Evolutionary conservation across 2,329 filamentous ascomycete genomes (phyloP), one percentile per base, ranked within the genome.

Genomic region (Epichloe typhina): DNA sequence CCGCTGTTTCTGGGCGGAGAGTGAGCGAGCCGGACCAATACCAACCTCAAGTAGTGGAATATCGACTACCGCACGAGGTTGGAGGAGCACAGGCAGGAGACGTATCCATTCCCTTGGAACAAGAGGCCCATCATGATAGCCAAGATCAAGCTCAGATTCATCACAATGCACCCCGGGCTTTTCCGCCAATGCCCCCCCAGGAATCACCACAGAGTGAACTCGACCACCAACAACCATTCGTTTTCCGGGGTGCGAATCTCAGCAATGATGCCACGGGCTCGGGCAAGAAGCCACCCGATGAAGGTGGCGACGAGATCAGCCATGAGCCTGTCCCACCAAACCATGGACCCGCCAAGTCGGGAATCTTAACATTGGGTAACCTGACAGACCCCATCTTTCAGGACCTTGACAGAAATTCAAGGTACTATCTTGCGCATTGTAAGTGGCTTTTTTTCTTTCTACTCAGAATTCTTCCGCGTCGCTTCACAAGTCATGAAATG

Each of bases 311-410:
- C 41, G 13, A 41, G 6, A n/a, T 23, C 46, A 46, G 40, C 45
- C 17, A 19, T 39, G 23, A 36, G 21, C 33, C 26, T 31, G 40
- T 23, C 21, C 17, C 46, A 11, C 39, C 33, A 35, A 8, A 43
- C 19, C 21, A 46, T 5, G 37, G 23, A 31, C 17, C 19, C 19
- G 35, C 21, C 17, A 19, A 21, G 26, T 15, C 35, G 13, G 13
- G n/a, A 2, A 7, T 47, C 5, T 26, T 38, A 6, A 23, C 43
- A 6, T 31, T 19, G 13, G 52, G 58, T 15, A 60, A 68, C 33
- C 63, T 79, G 46, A 68, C 72, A 31, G 78, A 82, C 59, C 78
- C 78, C 12, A 56, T 80, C 44, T 69, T 80, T 51, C 73, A 78
- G 55, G 73, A 77, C 55, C 68, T 81, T 42, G 69, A 72, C 55